Evolutionary conservation across 2,329 filamentous ascomycete genomes (phyloP), one percentile per base, ranked within the genome.

Genomic region (Chrysoporthe cubensis): DNA sequence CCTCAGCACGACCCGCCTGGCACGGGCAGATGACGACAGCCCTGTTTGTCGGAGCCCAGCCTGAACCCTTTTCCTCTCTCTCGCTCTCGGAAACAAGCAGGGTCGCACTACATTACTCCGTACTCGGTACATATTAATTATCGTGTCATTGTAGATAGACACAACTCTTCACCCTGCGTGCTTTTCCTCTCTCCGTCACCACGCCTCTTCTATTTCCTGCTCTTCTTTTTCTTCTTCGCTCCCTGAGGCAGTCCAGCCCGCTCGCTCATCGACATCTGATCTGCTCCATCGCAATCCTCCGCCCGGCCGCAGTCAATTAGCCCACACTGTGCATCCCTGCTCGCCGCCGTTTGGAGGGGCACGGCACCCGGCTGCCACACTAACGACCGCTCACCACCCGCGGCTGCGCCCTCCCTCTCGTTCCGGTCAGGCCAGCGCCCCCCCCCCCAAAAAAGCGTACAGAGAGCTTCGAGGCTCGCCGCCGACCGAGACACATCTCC

Each of bases 281-380:
- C 50, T 26, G 21, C 13, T 21, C 16, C 21, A 46, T 26, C 26
- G 26, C 26, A 21, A 37, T 57, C 54, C 66, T 43, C 42, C 62
- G 54, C 34, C 42, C 43, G 66, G 62, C 54, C 42, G 61, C 62
- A 40, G 26, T 26, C 26, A 59, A 48, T 65, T 57, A 32, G 62
- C 54, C 18, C 43, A 13, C 32, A 2, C 26, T 26, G 26, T 26
- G 26, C 26, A 43, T 48, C 64, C 67, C 58, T 63, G 54, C 59
- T 63, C 58, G 52, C 26, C 59, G 52, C 26, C 26, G 26, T 26
- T 63, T 69, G 64, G 67, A 68, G 64, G 64, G 67, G 54, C 60
- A 50, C 8, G 26, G 59, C 57, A 43, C 21, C 56, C n/a, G 57
- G n/a, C 57, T 14, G 16, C 57, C 26, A 9, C n/a, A 37, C 21